Evolutionary conservation across 306 rosid species (phyloP).

Genomic region (Dalbergia cultrata): DNA sequence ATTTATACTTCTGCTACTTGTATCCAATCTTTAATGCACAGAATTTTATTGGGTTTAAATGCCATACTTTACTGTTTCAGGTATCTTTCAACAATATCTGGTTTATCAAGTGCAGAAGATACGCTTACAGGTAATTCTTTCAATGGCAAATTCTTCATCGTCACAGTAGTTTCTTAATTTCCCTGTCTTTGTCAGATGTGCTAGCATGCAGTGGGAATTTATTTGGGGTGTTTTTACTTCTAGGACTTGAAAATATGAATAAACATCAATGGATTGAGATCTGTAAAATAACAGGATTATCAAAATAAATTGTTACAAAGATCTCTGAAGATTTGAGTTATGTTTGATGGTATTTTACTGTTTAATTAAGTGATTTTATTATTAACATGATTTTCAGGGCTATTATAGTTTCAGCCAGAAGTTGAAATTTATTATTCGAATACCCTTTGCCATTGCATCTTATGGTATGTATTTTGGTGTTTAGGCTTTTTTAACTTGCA

Average conservation of each 20-base stretch:
- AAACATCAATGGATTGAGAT: constrained; percentile 20
- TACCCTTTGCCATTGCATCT: constrained; percentile 90
- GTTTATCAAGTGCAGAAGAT: constrained; percentile 97
- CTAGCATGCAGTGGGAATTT: background rate
- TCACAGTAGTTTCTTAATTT: constrained; percentile 22
- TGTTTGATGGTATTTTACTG: constrained; percentile 29
- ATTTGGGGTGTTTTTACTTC: background rate
- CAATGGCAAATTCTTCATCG: background rate
- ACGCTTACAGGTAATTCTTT: constrained; percentile 81
- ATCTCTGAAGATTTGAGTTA: constrained; percentile 24
- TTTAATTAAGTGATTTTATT: constrained; percentile 22
- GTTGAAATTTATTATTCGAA: constrained; percentile 92
- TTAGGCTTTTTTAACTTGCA: constrained; percentile 38
- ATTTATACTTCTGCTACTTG: constrained; percentile 26
- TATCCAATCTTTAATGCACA: constrained; percentile 4
- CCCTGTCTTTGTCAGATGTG: constrained; percentile 16
- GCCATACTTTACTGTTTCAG: constrained; percentile 58
- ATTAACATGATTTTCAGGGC: constrained; percentile 62
- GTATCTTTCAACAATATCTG: constrained; percentile 92
- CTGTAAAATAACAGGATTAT: constrained; percentile 7
- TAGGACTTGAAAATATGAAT: background rate
- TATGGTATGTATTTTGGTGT: constrained; percentile 71
- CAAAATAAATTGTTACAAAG: background rate
- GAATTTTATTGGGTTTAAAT: constrained; percentile 30
- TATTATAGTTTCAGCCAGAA: constrained; percentile 99